Evolutionary conservation across 441 rosid species (phyloP).

Genomic region (Melastoma candidum): DNA sequence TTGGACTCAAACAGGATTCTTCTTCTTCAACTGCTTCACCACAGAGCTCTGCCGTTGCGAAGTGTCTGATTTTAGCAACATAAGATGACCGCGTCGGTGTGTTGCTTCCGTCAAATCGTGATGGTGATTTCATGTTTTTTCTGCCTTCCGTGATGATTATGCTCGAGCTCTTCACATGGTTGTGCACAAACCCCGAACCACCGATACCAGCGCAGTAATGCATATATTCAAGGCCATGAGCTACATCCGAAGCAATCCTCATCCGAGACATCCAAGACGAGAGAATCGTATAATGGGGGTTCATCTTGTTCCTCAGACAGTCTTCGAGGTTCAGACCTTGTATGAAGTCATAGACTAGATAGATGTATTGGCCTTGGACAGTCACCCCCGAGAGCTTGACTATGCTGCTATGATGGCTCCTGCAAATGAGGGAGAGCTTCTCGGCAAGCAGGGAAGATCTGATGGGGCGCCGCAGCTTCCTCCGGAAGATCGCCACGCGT

Average conservation of each 20-base stretch:
- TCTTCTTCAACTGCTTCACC: too few species aligned
- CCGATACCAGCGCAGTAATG: slow-evolving; percentile 12
- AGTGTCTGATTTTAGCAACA: too few species aligned
- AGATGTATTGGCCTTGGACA: slow-evolving; percentile 7
- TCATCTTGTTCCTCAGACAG: slow-evolving; percentile 14
- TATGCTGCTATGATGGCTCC: slow-evolving; percentile 15
- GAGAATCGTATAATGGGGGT: slow-evolving; percentile 15
- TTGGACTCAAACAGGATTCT: too few species aligned
- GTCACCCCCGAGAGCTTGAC: slow-evolving; percentile 14
- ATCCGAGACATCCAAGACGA: slow-evolving; percentile 19
- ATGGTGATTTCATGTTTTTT: too few species aligned
- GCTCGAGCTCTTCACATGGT: slow-evolving; percentile 11
- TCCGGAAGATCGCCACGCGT: too few species aligned
- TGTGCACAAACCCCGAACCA: slow-evolving; percentile 12
- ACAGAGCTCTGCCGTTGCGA: too few species aligned
- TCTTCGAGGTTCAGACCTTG: slow-evolving; percentile 11
- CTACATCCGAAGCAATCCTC: slow-evolving; percentile 15
- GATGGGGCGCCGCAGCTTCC: too few species aligned
- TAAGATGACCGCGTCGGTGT: too few species aligned
- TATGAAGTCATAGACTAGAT: slow-evolving; percentile 13
- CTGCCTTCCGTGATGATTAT: too few species aligned
- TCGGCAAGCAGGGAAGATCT: too few species aligned
- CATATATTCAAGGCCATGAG: slow-evolving; percentile 16
- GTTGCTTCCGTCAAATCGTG: too few species aligned
- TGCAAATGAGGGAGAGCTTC: slow-evolving; percentile 10